Evolutionary conservation across 805 yeast genomes (phyloP), one percentile per base, ranked within the genome.

Genomic region (Candida anglica): DNA sequence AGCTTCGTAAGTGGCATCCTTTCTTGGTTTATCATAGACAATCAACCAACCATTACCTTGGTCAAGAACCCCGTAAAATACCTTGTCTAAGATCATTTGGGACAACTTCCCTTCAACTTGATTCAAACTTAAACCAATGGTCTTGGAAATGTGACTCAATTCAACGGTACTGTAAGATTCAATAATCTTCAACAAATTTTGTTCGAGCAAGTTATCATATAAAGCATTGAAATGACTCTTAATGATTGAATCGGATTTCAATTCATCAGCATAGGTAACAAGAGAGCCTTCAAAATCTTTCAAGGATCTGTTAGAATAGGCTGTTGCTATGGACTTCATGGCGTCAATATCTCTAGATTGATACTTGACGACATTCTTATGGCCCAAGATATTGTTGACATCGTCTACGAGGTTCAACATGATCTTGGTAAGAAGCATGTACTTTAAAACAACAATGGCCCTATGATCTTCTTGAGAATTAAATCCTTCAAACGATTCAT

Each of bases 21-120:
- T 78, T 52, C 77, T 79, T 27, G 96, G 95, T 55, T 88, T 85
- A 39, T 87, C 95, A 53, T 86, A 93, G 38, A 93, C 77, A 45
- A 87, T 81, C 49, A 93, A 73, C 96, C 97, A 93, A 6, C 98
- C 98, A 56, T 89, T 89, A 30, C 98, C 98, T 67, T 93, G 99
- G 60, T 93, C 98, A 47, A 93, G 71, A 23, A 93, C 98, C 30
- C 98, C 99, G 53, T 81, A 84, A 49, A 93, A 87, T n/a, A 88
- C 85, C 52, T 86, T 83, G 61, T 93, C 98, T 49, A 93, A 73
- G 47, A 93, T 91, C 98, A 93, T 91, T 61, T 91, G 97, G 31
- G 94, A 81, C 43, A 93, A 71, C 59, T 93, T 93, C 15, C 94
- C 94, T 63, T 93, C 99, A 20, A 93, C 87, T 54, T 87, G 94